These are phyloP conservation scores for Colletotrichum tropicicola DNA, from an alignment of 2,329 filamentous ascomycete species.

Conservation along the genomic window DNA sequence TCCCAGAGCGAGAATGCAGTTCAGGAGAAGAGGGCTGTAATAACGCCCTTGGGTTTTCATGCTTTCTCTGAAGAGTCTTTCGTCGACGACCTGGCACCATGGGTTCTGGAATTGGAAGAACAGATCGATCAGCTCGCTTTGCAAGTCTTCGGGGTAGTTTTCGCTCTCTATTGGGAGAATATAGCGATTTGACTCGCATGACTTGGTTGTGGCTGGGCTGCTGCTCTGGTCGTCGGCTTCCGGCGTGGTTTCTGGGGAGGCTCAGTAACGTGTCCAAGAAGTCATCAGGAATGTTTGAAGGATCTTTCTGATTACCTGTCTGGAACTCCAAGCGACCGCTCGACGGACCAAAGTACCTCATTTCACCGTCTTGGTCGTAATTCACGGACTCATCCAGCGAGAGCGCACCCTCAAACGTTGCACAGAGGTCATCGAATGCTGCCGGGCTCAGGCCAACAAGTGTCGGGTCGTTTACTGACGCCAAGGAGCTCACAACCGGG, in stretches of 20 bases:
- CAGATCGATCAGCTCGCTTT: conserved; percentile 40
- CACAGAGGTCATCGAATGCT: conserved; percentile 17
- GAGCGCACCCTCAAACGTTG: conserved; percentile 41
- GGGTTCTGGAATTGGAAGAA: conserved; percentile 48
- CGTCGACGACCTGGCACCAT: conserved; percentile 45
- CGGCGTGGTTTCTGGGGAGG: not conserved
- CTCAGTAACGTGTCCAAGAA: not conserved
- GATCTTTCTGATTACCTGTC: not conserved
- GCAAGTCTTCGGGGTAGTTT: conserved; percentile 34
- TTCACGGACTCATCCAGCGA: conserved; percentile 45
- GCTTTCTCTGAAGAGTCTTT: conserved; percentile 43
- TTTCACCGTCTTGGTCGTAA: conserved; percentile 44
- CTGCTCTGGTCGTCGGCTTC: conserved; percentile 18
- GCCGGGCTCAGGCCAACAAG: conserved; percentile 10
- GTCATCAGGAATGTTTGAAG: not conserved
- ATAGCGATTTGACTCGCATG: conserved; percentile 9
- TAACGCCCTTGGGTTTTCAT: conserved; percentile 37
- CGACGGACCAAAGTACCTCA: conserved; percentile 45
- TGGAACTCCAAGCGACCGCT: conserved; percentile 45
- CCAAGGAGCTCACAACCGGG: conserved; percentile 2
- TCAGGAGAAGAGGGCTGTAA: conserved; percentile 41
- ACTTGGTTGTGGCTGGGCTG: conserved; percentile 2
- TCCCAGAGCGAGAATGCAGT: conserved; percentile 44
- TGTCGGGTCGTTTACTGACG: conserved; percentile 14
- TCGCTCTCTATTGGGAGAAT: conserved; percentile 16